Conservation (phyloP, 2,329 filamentous ascomycete species). For the Calonectria pteridis region DNA sequence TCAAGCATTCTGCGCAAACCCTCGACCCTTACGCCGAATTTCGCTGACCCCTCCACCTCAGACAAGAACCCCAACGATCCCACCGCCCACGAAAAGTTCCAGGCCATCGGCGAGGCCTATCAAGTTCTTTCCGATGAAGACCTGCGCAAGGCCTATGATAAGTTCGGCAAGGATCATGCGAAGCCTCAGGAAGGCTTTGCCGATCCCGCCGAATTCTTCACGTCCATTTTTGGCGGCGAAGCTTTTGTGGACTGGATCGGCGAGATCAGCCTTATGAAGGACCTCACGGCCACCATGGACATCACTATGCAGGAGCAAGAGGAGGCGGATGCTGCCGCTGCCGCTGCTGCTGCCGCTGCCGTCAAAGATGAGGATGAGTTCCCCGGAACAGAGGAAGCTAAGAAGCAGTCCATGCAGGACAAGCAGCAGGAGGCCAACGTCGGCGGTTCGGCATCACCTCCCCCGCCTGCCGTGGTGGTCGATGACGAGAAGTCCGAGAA, state of each 20-base stretch:
- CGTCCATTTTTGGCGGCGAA: slow-evolving; percentile 97
- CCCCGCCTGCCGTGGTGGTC: slow-evolving; percentile 56
- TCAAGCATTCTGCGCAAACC: neutral
- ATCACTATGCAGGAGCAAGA: slow-evolving; percentile 87
- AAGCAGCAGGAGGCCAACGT: slow-evolving; percentile 48
- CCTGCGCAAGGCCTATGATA: slow-evolving; percentile 93
- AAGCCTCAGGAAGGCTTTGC: slow-evolving; percentile 93
- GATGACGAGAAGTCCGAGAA: slow-evolving; percentile 54
- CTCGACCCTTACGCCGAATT: neutral
- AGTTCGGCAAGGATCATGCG: slow-evolving; percentile 95
- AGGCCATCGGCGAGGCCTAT: slow-evolving; percentile 82
- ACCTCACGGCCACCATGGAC: slow-evolving; percentile 97
- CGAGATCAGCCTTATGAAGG: slow-evolving; percentile 98
- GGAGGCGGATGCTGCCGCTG: slow-evolving; percentile 67
- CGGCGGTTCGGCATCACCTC: slow-evolving; percentile 44
- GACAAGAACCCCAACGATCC: slow-evolving; percentile 99
- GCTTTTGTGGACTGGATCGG: slow-evolving; percentile 97
- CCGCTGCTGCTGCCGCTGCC: slow-evolving; percentile 65
- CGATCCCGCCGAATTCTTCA: slow-evolving; percentile 97
- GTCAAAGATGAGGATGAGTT: slow-evolving; percentile 65
- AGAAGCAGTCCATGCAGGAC: slow-evolving; percentile 65
- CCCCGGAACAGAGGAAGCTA: slow-evolving; percentile 68
- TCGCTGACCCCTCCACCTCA: slow-evolving; percentile 49
- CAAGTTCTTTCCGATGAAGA: slow-evolving; percentile 89
- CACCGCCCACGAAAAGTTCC: slow-evolving; percentile 93